Percentiles rank a stretch among this genome's conserved stretches.
phyloP scores from a whole-genome alignment of 1,284 basidiomycete species.

The Pseudozyma thailandica region DNA sequence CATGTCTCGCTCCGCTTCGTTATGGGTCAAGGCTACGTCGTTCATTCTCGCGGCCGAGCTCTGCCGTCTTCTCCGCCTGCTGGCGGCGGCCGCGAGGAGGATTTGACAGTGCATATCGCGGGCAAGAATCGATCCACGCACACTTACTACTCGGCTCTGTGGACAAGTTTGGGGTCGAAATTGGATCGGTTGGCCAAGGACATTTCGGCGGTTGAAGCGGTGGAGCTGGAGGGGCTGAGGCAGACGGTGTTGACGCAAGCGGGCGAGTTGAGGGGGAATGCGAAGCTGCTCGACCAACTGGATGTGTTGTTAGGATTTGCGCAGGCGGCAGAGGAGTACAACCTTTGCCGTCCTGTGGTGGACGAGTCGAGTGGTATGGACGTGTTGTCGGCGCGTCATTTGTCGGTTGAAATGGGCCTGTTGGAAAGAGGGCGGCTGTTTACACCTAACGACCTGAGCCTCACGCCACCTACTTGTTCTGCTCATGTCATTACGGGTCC shows the following conservation, averaged over 20 bases:
- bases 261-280: conserved; percentile 74
- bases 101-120: conserved; percentile 45
- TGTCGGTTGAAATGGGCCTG: conserved; percentile 89
- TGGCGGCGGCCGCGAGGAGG: conserved; percentile 5
- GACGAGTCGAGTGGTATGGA: conserved; percentile 72
- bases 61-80: conserved; percentile 8
- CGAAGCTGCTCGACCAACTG: conserved; percentile 84
- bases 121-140: conserved; percentile 56
- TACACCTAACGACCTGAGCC: conserved; percentile 77
- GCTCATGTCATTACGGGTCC: conserved; percentile 89
- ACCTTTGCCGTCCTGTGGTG: conserved; percentile 79
- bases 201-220: conserved; percentile 39
- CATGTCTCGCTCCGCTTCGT: conserved; percentile 52
- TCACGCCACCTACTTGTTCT: neutral
- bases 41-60: conserved; percentile 53
- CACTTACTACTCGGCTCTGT: conserved; percentile 56
- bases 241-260: conserved; percentile 39
- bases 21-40: conserved; percentile 63
- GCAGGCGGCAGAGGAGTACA: conserved; percentile 81
- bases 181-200: conserved; percentile 44
- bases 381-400: conserved; percentile 85
- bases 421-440: conserved; percentile 71
- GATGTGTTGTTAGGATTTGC: conserved; percentile 87
- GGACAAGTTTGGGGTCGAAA: conserved; percentile 51
- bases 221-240: conserved; percentile 56